Evolutionary conservation across 75 land plant species (phyloP), one percentile per base, ranked within the genome.

Genomic region (Sequoia sempervirens): DNA sequence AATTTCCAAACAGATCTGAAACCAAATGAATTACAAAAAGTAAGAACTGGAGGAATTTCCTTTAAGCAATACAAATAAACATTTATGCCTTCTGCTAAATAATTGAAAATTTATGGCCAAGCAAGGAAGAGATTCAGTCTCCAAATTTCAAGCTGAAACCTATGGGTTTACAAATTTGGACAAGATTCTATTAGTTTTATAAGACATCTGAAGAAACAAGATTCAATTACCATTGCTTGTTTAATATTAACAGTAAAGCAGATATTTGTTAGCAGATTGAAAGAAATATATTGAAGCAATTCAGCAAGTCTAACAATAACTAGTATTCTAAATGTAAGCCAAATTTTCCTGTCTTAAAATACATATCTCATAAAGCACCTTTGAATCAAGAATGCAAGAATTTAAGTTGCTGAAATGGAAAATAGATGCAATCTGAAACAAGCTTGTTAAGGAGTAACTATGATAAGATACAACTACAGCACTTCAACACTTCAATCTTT

Each of bases 1-100:
- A 34, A 34, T 34, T 0, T 34, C 0, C 0, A 34, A 47, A 8
- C 72, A 78, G 32, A 88, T 95, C 99, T 97, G 87, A 26, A 82
- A 70, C 47, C 47, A 70, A 70, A 84, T 38, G 83, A 20, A 82
- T 47, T 10, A 84, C 28, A 30, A n/a, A 34, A 61, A 2, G 43
- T 28, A 73, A 66, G 40, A 40, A 70, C 41, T 38, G 38, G 80
- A 81, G 41, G 23, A 81, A 46, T 17, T 34, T 13, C 13, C 43
- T 18, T 53, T 38, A 9, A 79, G 82, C 34, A 75, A 45, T 10
- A 32, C 73, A 32, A 30, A 13, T 28, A 23, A 37, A 32, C 14
- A 32, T 30, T 70, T 70, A 70, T 23, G n/a, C 66, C 26, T 61
- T 61, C 66, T 17, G 23, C 20, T 56, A 18, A 0, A 56, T 56